phyloP scores from a whole-genome alignment of 805 yeast genomes.

The Priceomyces fermenticarens region DNA sequence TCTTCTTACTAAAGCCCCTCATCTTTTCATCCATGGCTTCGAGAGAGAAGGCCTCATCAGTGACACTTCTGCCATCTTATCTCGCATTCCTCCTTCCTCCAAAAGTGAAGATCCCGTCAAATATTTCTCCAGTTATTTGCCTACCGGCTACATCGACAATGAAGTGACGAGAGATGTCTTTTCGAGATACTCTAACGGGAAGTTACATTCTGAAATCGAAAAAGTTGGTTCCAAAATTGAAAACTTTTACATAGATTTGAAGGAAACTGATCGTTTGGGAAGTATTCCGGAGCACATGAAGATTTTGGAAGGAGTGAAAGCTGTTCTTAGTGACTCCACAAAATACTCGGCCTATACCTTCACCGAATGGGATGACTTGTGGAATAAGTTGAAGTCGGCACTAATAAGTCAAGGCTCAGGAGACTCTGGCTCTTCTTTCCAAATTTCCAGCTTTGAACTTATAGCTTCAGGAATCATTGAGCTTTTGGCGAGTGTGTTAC shows the following conservation, averaged over 20 bases:
- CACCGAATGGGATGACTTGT: constrained; percentile 38
- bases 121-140: constrained; percentile 11
- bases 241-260: constrained; percentile 19
- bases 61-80: constrained; percentile 41
- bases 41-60: constrained; percentile 71
- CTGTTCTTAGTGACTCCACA: constrained; percentile 6
- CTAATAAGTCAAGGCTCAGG: constrained; percentile 9
- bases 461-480: constrained; percentile 63
- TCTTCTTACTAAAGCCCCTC: constrained; percentile 44
- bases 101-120: not conserved
- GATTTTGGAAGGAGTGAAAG: constrained; percentile 12
- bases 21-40: constrained; percentile 44
- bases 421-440: constrained; percentile 6
- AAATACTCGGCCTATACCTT: constrained; percentile 7
- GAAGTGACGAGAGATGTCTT: constrained; percentile 30
- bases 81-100: constrained; percentile 13
- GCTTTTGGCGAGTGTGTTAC: constrained; percentile 30
- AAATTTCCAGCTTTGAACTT: constrained; percentile 72
- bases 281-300: constrained; percentile 15
- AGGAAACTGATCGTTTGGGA: constrained; percentile 13
- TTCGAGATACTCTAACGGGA: constrained; percentile 13
- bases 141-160: constrained; percentile 25
- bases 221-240: constrained; percentile 22
- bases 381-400: constrained; percentile 19
- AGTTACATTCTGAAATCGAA: constrained; percentile 13